A percentile compares a stretch with the other conserved stretches of the same genome.
phyloP scores from a whole-genome alignment of 306 rosid species.

The Lathyrus tuberosus region DNA sequence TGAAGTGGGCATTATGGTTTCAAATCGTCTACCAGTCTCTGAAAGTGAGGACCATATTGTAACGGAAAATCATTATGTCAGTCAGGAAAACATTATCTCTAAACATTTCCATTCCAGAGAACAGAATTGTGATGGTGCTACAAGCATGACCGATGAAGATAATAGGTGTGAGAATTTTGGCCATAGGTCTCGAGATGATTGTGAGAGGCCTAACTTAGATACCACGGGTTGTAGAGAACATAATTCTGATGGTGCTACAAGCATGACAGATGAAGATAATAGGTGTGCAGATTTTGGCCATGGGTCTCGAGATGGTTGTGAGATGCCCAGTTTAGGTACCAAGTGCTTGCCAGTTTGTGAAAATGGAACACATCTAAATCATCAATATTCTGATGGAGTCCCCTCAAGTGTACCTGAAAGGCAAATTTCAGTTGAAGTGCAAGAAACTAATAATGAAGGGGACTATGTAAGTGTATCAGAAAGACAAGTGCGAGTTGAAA shows the following conservation, averaged over 20 bases:
- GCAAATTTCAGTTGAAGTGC: conserved; percentile 29
- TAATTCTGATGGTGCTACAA: conserved; percentile 35
- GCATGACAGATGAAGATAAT: conserved; percentile 37
- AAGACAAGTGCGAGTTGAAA: conserved; percentile 20
- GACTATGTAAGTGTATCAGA: conserved; percentile 16
- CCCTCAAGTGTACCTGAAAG: conserved; percentile 35
- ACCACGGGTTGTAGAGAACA: conserved; percentile 11
- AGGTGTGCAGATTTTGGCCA: conserved; percentile 31
- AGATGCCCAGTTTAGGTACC: conserved; percentile 16
- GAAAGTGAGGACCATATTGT: conserved; percentile 29
- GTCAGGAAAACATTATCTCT: conserved; percentile 34
- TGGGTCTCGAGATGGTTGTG: conserved; percentile 24
- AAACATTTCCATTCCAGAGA: conserved; percentile 36
- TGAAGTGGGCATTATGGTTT: conserved; percentile 28
- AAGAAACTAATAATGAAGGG: conserved; percentile 39
- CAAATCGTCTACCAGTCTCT: conserved; percentile 30
- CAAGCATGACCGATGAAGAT: conserved; percentile 30
- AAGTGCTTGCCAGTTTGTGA: conserved; percentile 23
- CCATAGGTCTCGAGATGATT: conserved; percentile 23
- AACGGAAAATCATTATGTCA: conserved; percentile 39
- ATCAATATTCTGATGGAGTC: conserved; percentile 39
- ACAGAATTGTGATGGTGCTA: conserved; percentile 35
- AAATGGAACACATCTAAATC: conserved; percentile 18
- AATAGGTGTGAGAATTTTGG: conserved; percentile 30
- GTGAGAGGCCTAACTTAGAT: conserved; percentile 17